Evolutionary conservation across 164 flowering plant species (phyloP), one percentile per base, ranked within the genome.

Genomic region (Cinnamomum micranthum): DNA sequence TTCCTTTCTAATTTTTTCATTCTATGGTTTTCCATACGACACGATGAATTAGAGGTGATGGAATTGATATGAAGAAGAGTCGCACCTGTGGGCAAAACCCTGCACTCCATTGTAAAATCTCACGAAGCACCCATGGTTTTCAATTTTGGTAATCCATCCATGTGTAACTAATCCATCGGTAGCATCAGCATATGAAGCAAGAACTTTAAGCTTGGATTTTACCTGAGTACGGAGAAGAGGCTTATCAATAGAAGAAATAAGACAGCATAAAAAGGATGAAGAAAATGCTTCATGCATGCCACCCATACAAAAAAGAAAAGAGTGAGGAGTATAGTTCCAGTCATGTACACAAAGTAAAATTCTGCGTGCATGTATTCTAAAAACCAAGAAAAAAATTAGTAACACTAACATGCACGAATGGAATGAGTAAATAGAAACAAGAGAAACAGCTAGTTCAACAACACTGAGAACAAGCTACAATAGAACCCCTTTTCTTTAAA

Each of bases 51-150:
- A 14, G n/a, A 55, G 60, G 13, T 15, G 60, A 20, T 55, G 60
- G 60, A 55, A 15, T 55, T 55, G 20, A 55, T 55, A 55, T 55
- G 47, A 55, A 55, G 60, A 6, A 59, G 22, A 58, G 6, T 33
- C 86, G 76, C 69, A 82, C 99, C 97, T 87, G 31, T 96, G 90
- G 58, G 87, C 93, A 84, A 94, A 90, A 75, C 99, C 99, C 80
- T 92, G 92, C 71, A 96, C 95, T 72, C 98, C 98, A 88, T 91
- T 96, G 83, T 94, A 96, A 78, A 96, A 96, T 72, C 88, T 88
- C 31, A 96, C 93, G 87, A 91, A 89, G 85, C 99, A 96, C 41
- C 99, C 97, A 87, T 92, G 91, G 17, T 82, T 86, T 76, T 93
- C 97, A 69, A 94, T 88, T 84, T 90, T 96, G 60, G 92, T 80